Conservation (phyloP, 257 asterid species). For the Solanum bulbocastanum region DNA sequence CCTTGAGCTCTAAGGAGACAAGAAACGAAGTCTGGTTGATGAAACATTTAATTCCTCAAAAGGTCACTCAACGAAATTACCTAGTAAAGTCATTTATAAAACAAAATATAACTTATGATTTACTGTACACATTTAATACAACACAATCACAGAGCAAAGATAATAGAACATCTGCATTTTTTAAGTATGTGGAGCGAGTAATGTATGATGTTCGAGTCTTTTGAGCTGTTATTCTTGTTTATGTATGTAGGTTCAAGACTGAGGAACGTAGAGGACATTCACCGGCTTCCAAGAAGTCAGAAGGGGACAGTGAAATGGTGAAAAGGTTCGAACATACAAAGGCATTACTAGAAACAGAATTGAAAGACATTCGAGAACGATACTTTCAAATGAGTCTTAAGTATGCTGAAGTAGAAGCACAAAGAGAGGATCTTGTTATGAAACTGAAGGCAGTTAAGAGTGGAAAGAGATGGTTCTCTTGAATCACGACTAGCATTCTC, state of each 20-base stretch:
- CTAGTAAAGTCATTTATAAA: neutral
- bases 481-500: slow-evolving; percentile 3
- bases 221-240: neutral
- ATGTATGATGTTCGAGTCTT: neutral
- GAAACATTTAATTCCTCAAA: neutral
- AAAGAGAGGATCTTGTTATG: slow-evolving; percentile 90
- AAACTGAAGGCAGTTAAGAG: slow-evolving; percentile 51
- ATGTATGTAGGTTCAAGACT: slow-evolving; percentile 18
- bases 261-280: slow-evolving; percentile 14
- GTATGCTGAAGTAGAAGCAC: slow-evolving; percentile 83
- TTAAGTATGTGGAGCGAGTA: neutral
- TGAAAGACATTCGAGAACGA: slow-evolving; percentile 66
- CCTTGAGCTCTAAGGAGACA: neutral
- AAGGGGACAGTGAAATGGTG: slow-evolving; percentile 18
- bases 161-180: neutral
- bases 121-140: neutral
- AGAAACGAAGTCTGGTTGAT: neutral
- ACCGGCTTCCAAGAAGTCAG: slow-evolving; percentile 13
- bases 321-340: slow-evolving; percentile 50
- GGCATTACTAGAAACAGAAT: slow-evolving; percentile 67
- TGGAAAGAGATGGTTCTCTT: slow-evolving; percentile 64
- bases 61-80: neutral
- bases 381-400: slow-evolving; percentile 85
- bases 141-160: neutral
- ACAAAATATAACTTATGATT: neutral